Conservation (phyloP, 352 stramenopile genomes). For the Pythium sp. region DNA sequence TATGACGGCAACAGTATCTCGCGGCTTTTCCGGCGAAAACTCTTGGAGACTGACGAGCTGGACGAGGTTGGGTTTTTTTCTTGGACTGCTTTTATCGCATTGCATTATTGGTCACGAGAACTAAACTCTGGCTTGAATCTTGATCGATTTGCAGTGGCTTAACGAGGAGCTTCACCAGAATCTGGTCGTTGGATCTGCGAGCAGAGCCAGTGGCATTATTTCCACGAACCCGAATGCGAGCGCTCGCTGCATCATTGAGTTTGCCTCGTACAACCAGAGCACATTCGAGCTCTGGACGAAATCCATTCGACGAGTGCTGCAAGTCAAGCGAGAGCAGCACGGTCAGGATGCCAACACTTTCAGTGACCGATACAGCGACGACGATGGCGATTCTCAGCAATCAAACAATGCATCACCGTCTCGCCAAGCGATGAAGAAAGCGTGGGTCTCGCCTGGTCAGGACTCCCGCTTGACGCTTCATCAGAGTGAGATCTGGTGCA, state of each 20-base stretch:
- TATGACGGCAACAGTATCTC: slow-evolving; percentile 24
- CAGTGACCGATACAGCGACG: neutral
- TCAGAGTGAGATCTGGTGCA: slow-evolving; percentile 86
- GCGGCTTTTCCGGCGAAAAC: slow-evolving; percentile 68
- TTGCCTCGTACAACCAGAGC: slow-evolving; percentile 74
- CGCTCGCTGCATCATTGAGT: slow-evolving; percentile 68
- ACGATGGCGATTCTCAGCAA: slow-evolving; percentile 12
- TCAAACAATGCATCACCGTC: slow-evolving; percentile 18
- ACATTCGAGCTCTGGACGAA: slow-evolving; percentile 88
- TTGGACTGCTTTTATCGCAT: neutral
- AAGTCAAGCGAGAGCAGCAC: slow-evolving; percentile 46
- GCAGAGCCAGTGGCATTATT: slow-evolving; percentile 40
- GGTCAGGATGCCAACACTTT: slow-evolving; percentile 19
- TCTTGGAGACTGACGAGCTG: slow-evolving; percentile 75
- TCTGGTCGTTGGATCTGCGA: slow-evolving; percentile 43
- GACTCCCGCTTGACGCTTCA: slow-evolving; percentile 80
- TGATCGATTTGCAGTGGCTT: slow-evolving; percentile 35
- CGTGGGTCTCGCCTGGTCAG: slow-evolving; percentile 79
- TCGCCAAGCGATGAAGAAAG: slow-evolving; percentile 9
- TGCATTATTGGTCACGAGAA: neutral
- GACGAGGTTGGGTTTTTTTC: slow-evolving; percentile 44
- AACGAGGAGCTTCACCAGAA: slow-evolving; percentile 68
- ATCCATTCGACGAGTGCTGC: slow-evolving; percentile 67
- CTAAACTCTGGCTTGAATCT: neutral
- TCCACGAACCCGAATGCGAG: slow-evolving; percentile 58